phyloP scores from a whole-genome alignment of 2,329 filamentous ascomycete genomes.

The Sarocladium oryzae region DNA sequence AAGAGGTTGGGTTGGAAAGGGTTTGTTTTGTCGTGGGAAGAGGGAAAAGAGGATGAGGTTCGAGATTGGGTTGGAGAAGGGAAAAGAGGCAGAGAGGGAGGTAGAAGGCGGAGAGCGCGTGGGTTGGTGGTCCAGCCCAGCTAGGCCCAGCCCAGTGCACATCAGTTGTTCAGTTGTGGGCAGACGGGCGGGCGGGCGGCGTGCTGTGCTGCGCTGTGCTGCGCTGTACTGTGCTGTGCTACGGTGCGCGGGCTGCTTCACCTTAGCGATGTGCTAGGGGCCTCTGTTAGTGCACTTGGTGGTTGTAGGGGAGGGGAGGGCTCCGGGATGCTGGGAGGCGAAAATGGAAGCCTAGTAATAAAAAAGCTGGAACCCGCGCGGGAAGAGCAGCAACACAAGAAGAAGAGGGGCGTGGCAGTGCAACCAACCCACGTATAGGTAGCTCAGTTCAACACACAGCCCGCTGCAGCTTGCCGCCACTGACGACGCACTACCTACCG shows the following conservation, averaged over 20 bases:
- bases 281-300: too few relatives aligned
- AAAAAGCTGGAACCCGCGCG: too few relatives aligned
- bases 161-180: too few relatives aligned
- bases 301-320: too few relatives aligned
- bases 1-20: not conserved
- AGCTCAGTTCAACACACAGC: too few relatives aligned
- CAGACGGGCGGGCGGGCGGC: not conserved
- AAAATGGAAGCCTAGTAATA: too few relatives aligned
- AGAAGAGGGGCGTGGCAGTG: conserved; percentile 2
- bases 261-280: too few relatives aligned
- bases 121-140: not conserved
- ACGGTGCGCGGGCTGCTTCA: too few relatives aligned
- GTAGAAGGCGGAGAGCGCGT: conserved; percentile 5
- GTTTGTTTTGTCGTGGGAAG: conserved; percentile 5
- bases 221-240: too few relatives aligned
- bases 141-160: too few relatives aligned
- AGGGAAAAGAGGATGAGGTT: conserved; percentile 15
- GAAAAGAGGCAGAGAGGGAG: conserved; percentile 18
- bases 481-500: not conserved
- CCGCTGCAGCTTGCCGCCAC: not conserved
- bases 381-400: too few relatives aligned
- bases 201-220: not conserved
- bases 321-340: too few relatives aligned
- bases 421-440: not conserved
- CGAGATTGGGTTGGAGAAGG: conserved; percentile 16